Percentiles rank a stretch among this genome's conserved stretches.
Evolutionary conservation across 2,329 filamentous ascomycete genomes (phyloP).

Genomic region (Helotiales sp.): DNA sequence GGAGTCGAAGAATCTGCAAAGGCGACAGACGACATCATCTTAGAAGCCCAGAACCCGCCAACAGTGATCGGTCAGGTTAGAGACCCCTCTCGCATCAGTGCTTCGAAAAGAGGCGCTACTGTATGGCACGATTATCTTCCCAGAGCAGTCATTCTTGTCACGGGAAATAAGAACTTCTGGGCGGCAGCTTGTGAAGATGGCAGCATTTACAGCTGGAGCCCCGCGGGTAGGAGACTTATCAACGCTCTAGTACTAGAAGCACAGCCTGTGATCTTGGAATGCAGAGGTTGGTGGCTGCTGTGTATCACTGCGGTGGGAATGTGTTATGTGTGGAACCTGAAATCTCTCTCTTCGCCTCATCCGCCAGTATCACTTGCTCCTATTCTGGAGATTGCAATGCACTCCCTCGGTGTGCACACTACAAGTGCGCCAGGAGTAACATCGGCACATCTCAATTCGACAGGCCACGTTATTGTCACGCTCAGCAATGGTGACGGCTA

Average conservation of each 20-base stretch:
- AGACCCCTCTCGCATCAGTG: constrained; percentile 83
- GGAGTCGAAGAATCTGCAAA: constrained; percentile 64
- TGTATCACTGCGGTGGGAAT: constrained; percentile 88
- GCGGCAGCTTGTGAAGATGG: constrained; percentile 93
- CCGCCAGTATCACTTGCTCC: constrained; percentile 89
- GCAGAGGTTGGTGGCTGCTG: constrained; percentile 85
- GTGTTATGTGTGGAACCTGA: constrained; percentile 93
- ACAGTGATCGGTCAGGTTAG: constrained; percentile 63
- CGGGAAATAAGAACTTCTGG: constrained; percentile 91
- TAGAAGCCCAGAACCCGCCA: constrained; percentile 87
- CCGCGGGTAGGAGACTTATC: constrained; percentile 82
- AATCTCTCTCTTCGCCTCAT: constrained; percentile 80
- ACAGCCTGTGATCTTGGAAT: constrained; percentile 92
- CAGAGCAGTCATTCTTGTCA: constrained; percentile 83
- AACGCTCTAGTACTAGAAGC: constrained; percentile 88
- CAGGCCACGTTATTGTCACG: constrained; percentile 84
- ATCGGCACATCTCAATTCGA: constrained; percentile 87
- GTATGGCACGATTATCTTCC: constrained; percentile 96
- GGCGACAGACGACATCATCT: constrained; percentile 71
- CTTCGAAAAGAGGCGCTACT: constrained; percentile 78
- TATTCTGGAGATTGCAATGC: constrained; percentile 83
- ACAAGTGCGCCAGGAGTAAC: constrained; percentile 84
- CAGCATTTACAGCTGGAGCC: constrained; percentile 87
- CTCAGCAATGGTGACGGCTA: constrained; percentile 95
- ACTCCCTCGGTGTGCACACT: constrained; percentile 75